Conservation (phyloP, 2,329 filamentous ascomycete species). For the Sclerotinia spermophila region DNA sequence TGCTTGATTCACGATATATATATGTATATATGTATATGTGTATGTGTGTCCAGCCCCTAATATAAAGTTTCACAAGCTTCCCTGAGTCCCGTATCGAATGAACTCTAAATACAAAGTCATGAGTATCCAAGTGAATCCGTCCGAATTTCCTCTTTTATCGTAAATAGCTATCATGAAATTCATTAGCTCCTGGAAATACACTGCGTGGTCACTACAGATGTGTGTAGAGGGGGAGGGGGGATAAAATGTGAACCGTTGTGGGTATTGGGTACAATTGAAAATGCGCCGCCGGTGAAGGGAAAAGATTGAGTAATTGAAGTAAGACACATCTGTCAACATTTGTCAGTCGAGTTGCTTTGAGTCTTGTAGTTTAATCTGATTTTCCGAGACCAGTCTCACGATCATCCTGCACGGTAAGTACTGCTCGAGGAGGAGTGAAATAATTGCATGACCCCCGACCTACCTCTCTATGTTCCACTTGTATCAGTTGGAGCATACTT, state of each 20-base stretch:
- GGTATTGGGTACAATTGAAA: not conserved
- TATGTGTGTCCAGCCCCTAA: not conserved
- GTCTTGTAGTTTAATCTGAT: not conserved
- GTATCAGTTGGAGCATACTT: not conserved
- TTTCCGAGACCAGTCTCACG: not conserved
- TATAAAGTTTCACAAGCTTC: not conserved
- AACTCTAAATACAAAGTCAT: not conserved
- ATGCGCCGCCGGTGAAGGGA: not conserved
- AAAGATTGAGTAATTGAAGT: not conserved
- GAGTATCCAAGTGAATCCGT: not conserved
- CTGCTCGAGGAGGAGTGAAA: not conserved
- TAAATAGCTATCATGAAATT: not conserved
- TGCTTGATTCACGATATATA: no score
- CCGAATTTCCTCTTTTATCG: not conserved
- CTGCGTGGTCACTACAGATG: not conserved
- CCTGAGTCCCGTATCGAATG: not conserved
- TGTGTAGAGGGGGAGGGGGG: not conserved
- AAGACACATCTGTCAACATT: not conserved
- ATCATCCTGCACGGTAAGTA: not conserved
- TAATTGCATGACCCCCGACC: not conserved
- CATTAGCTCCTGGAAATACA: not conserved
- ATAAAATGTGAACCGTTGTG: not conserved
- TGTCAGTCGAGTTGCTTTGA: no score
- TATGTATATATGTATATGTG: no score
- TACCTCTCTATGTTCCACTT: not conserved